Evolutionary conservation across 257 asterid species (phyloP), one percentile per base, ranked within the genome.

Genomic region (Cynanchum wilfordii): DNA sequence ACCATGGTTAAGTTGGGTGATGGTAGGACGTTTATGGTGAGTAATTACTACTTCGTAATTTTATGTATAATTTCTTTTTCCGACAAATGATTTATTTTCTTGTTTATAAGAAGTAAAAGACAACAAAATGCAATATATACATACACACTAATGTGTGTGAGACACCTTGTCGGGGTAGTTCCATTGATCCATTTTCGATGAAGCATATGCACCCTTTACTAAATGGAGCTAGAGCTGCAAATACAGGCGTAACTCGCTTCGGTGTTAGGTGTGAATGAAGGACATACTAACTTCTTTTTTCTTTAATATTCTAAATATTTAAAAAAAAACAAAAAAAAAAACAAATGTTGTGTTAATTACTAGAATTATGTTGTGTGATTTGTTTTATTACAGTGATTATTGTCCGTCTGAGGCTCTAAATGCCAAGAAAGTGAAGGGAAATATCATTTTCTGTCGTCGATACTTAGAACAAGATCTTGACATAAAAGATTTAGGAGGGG

Each of bases 401-500:
- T n/a, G n/a, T n/a, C n/a, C n/a, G n/a, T n/a, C n/a, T n/a, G n/a
- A n/a, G 29, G 75, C 82, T n/a, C 40, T 93, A 67, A 73, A 65
- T 44, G 27, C 16, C 68, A 75, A 50, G 9, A 77, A 83, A 81
- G 97, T 93, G 71, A 79, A 77, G 67, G 97, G 97, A 33, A 87
- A 67, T n/a, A 86, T 93, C 40, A 81, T 93, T 19, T 79, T 58
- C 54, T 93, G 98, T 74, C 73, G 66, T 15, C 90, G 89, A n/a
- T 10, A 10, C 0, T 36, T 33, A 0, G 84, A 72, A 2, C 79
- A 66, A 33, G 96, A 83, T 29, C 0, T 33, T 10, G 1, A 7
- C 20, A 62, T 93, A 13, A 36, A 57, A 7, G 30, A 24, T 0
- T 64, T 87, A 29, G 87, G 89, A 1, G 98, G 93, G 17, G 69